Base-by-base conservation (phyloP, 1,139 yeast genomes). In the Chernovozyma sophiae-reginae region DNA sequence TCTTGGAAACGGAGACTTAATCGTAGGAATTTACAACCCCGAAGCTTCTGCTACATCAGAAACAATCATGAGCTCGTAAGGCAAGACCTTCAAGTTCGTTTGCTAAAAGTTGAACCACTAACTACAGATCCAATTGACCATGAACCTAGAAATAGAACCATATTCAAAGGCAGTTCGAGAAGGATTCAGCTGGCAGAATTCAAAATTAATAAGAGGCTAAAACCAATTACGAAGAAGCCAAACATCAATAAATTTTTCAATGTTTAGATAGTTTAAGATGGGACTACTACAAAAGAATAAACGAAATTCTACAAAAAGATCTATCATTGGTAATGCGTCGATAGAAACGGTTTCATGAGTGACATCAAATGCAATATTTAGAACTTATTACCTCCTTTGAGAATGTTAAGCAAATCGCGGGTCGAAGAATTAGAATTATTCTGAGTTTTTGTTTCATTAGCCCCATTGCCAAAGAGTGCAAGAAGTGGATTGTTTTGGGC, bases 221-320 rank as follows among this genome's bases (percentile, higher is more conserved):
- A 31, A 22, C 44, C 39, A 5, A 24, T 25, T 13, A 25, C 14
- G 17, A 37, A 32, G 8, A 45, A 48, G 32, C 34, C 48, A 10
- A 41, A 44, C 41, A 52, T 45, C 17, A 44, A 43, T 11, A 36
- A 37, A 11, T 52, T 47, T 37, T 52, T 52, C 38, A 38, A 42
- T 38, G 35, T 49, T 33, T 44, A 42, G 32, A 11, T 11, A 11
- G 25, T n/a, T n/a, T n/a, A n/a, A n/a, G n/a, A n/a, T n/a, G n/a
- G n/a, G n/a, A n/a, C n/a, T n/a, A n/a, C n/a, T n/a, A n/a, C n/a
- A n/a, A n/a, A n/a, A n/a, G n/a, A n/a, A n/a, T n/a, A n/a, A n/a
- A n/a, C n/a, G n/a, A n/a, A n/a, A n/a, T n/a, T n/a, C n/a, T n/a
- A n/a, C n/a, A n/a, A n/a, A n/a, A n/a, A n/a, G n/a, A n/a, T n/a